phyloP scores from a whole-genome alignment of 805 yeast genomes.

The Lachancea nothofagi region DNA sequence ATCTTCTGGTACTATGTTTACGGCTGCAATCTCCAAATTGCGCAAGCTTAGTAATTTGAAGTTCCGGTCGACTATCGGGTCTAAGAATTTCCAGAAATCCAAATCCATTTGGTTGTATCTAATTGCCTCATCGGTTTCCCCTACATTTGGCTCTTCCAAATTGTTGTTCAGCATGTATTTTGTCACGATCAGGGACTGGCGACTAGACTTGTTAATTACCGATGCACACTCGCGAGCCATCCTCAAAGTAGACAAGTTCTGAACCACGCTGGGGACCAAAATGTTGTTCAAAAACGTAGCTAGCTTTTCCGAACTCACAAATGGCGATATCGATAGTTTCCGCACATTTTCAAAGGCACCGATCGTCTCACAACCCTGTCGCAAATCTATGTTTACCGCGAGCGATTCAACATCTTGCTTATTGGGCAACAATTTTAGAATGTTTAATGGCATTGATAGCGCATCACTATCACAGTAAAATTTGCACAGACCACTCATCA shows the following conservation, averaged over 20 bases:
- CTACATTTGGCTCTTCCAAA: slow-evolving; percentile 7
- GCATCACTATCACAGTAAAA: slow-evolving; percentile 34
- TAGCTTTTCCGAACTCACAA: slow-evolving; percentile 28
- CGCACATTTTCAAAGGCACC: slow-evolving; percentile 28
- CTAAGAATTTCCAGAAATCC: slow-evolving; percentile 11
- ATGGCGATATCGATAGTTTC: slow-evolving; percentile 36
- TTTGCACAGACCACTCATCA: slow-evolving; percentile 25
- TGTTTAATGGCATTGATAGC: slow-evolving; percentile 31
- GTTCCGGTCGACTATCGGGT: slow-evolving; percentile 1
- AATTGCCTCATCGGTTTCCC: slow-evolving; percentile 7
- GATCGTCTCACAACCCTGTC: slow-evolving; percentile 7
- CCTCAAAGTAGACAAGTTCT: slow-evolving; percentile 8
- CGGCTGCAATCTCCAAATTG: slow-evolving; percentile 8
- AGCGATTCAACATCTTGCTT: slow-evolving; percentile 25
- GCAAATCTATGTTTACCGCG: slow-evolving; percentile 31
- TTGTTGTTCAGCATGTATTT: slow-evolving; percentile 12
- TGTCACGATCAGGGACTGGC: slow-evolving; percentile 10
- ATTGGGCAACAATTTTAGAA: slow-evolving; percentile 33
- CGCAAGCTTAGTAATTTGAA: slow-evolving; percentile 1
- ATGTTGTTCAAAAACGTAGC: slow-evolving; percentile 6
- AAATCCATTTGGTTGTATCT: slow-evolving; percentile 5
- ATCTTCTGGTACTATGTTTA: slow-evolving; percentile 8
- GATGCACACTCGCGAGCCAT: slow-evolving; percentile 10
- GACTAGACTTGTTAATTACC: slow-evolving; percentile 4
- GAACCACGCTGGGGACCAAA: slow-evolving; percentile 5